phyloP scores from a whole-genome alignment of 257 asterid species.

The Rehmannia glutinosa region DNA sequence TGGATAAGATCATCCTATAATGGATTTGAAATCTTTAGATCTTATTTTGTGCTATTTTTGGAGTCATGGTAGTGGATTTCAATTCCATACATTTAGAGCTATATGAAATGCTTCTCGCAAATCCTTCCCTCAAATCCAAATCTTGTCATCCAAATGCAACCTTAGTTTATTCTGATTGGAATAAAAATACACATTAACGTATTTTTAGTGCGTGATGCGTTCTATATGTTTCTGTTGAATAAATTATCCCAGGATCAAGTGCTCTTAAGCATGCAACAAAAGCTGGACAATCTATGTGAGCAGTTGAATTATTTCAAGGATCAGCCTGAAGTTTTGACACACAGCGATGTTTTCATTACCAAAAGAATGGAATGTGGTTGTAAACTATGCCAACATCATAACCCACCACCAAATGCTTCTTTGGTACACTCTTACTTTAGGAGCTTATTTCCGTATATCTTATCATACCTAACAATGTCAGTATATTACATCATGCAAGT shows the following conservation, averaged over 20 bases:
- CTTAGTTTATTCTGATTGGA: too few relatives aligned
- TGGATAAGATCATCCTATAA: too few relatives aligned
- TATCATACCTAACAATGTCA: not conserved
- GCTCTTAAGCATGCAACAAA: constrained; percentile 73
- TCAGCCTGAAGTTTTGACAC: constrained; percentile 40
- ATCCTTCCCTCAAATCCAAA: too few relatives aligned
- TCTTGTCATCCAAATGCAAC: too few relatives aligned
- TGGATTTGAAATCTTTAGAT: too few relatives aligned
- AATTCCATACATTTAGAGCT: too few relatives aligned
- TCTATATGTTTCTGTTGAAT: not conserved
- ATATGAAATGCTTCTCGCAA: too few relatives aligned
- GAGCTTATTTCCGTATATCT: not conserved
- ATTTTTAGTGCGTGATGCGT: too few relatives aligned
- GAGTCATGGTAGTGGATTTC: too few relatives aligned
- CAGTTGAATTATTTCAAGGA: constrained; percentile 65
- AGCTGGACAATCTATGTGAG: constrained; percentile 78
- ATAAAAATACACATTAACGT: too few relatives aligned
- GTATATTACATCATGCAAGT: not conserved
- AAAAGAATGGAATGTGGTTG: constrained; percentile 26
- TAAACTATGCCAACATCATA: constrained; percentile 34
- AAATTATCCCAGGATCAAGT: constrained; percentile 59
- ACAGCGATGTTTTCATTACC: not conserved
- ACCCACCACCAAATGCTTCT: constrained; percentile 19
- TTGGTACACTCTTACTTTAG: constrained; percentile 27
- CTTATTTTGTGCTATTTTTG: too few relatives aligned